Conservation (phyloP, 225 moss, liverwort and hornwort genomes). For the Anthoceros angustus region DNA sequence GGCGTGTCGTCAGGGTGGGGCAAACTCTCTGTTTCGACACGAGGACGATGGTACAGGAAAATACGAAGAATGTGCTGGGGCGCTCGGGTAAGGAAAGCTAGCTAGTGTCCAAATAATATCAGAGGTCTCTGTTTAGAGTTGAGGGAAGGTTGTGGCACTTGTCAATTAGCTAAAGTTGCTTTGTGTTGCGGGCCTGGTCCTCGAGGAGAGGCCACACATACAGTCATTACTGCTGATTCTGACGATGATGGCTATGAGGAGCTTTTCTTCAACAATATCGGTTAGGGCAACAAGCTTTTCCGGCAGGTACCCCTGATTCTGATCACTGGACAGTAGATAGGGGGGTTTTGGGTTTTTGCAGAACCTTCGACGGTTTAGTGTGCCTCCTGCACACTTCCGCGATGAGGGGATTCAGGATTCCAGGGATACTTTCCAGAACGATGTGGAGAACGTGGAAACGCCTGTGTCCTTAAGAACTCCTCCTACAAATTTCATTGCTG, state of each 20-base stretch:
- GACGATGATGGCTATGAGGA: slow-evolving; percentile 93
- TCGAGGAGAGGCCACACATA: slow-evolving; percentile 57
- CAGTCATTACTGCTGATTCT: slow-evolving; percentile 81
- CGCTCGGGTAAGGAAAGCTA: slow-evolving; percentile 40
- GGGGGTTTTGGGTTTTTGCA: no score
- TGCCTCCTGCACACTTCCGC: no score
- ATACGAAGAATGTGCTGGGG: slow-evolving; percentile 56
- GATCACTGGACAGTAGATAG: no score
- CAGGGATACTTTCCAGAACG: no score
- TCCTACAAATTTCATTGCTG: no score
- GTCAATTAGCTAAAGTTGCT: background rate
- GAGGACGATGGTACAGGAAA: slow-evolving; percentile 46
- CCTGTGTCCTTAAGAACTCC: no score
- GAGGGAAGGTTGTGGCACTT: background rate
- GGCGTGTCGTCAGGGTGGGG: slow-evolving; percentile 34
- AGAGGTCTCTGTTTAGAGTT: no score
- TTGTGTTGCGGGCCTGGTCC: slow-evolving; percentile 61
- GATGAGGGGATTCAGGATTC: no score
- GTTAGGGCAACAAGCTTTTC: slow-evolving; percentile 59
- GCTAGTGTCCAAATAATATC: background rate
- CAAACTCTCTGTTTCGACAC: slow-evolving; percentile 65
- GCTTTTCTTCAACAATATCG: slow-evolving; percentile 84
- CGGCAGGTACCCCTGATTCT: slow-evolving; percentile 35
- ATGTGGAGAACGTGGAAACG: no score
- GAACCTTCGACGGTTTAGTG: no score